phyloP scores from a whole-genome alignment of 176 grass and related monocot species.

The Cenchrus americanus region DNA sequence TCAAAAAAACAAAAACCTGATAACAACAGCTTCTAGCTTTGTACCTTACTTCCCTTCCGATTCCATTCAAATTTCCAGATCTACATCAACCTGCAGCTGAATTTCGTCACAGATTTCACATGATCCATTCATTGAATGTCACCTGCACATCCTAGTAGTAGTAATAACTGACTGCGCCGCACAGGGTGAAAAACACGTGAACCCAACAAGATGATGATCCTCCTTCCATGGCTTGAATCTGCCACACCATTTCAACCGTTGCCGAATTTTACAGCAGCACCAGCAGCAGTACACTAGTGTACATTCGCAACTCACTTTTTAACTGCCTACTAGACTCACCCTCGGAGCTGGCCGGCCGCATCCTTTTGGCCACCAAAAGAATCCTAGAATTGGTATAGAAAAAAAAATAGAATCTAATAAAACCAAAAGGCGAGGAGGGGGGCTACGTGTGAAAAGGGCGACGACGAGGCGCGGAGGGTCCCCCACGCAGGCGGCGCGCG shows the following conservation, averaged over 20 bases:
- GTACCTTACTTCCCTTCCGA: background rate
- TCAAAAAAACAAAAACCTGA: background rate
- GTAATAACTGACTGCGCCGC: slow-evolving; percentile 28
- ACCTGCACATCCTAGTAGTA: background rate
- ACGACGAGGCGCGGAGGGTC: background rate
- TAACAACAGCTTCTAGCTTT: background rate
- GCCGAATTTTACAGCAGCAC: slow-evolving; percentile 22
- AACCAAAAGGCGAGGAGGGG: slow-evolving; percentile 17
- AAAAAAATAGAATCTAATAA: slow-evolving; percentile 35
- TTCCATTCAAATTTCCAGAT: slow-evolving; percentile 42
- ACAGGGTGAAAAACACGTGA: slow-evolving; percentile 26
- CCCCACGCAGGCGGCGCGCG: background rate
- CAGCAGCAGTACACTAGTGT: background rate
- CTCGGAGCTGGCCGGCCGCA: slow-evolving; percentile 32
- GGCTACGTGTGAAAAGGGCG: slow-evolving; percentile 16
- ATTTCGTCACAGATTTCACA: slow-evolving; percentile 38
- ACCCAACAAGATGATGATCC: slow-evolving; percentile 15
- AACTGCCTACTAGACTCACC: slow-evolving; percentile 13
- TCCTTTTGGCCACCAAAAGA: slow-evolving; percentile 54
- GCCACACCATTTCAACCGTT: slow-evolving; percentile 19
- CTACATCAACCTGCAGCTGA: slow-evolving; percentile 2
- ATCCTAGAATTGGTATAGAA: slow-evolving; percentile 45
- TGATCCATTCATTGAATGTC: slow-evolving; percentile 47
- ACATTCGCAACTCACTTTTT: slow-evolving; percentile 37
- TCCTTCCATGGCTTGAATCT: slow-evolving; percentile 27